These are phyloP conservation scores for Stachybotrys chlorohalonatus DNA, from an alignment of 2,329 filamentous ascomycete species.

Conservation along the genomic window DNA sequence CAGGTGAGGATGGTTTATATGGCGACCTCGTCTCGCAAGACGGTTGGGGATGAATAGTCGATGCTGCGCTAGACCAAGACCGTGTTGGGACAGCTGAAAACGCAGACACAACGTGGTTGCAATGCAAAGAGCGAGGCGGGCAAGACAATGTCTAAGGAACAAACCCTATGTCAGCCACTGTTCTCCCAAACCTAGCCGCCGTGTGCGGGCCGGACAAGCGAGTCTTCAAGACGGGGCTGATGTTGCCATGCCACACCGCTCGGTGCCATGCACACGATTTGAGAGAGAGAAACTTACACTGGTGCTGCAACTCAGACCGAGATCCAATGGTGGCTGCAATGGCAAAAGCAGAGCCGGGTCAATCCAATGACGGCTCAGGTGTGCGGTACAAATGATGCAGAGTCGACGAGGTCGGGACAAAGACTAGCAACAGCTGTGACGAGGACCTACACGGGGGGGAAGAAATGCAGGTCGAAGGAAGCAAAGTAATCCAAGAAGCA, in stretches of 20 bases:
- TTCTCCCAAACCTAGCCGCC: background rate
- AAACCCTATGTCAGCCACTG: background rate
- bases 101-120: background rate
- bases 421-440: too few relatives aligned
- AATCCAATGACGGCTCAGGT: background rate
- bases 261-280: too few relatives aligned
- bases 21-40: background rate
- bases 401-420: too few relatives aligned
- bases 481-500: too few relatives aligned
- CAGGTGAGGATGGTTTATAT: background rate
- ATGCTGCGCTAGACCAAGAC: background rate
- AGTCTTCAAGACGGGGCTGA: background rate
- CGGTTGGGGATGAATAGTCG: background rate
- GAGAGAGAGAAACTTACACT: background rate
- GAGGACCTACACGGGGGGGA: too few relatives aligned
- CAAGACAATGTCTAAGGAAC: background rate
- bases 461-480: too few relatives aligned
- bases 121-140: background rate
- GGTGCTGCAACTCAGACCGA: background rate
- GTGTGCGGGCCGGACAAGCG: background rate
- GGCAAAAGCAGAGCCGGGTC: background rate
- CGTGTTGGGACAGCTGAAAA: background rate
- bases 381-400: background rate
- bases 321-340: background rate
- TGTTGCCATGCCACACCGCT: too few relatives aligned